Percentiles rank a stretch among this genome's conserved stretches.
Conservation (phyloP, 1,139 yeast genomes). For the Zygosaccharomyces pseudobailii region DNA sequence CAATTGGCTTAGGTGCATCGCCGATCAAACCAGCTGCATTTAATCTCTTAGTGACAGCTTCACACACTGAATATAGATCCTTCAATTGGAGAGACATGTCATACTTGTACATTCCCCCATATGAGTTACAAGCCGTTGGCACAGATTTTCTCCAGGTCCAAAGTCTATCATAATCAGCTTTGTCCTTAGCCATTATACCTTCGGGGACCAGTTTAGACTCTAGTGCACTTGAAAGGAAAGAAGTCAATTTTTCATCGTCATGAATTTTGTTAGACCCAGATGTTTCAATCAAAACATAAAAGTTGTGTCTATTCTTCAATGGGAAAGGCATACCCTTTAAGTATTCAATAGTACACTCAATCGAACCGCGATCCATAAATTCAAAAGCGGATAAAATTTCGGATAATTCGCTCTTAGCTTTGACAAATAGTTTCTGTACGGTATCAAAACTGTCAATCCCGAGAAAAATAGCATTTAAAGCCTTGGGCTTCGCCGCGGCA, state of each 20-base stretch:
- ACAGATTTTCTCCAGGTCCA: slow-evolving; percentile 96
- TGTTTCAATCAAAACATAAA: slow-evolving; percentile 87
- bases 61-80: slow-evolving; percentile 74
- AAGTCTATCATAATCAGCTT: slow-evolving; percentile 70
- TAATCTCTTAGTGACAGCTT: slow-evolving; percentile 60
- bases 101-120: slow-evolving; percentile 94
- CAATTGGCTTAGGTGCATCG: slow-evolving; percentile 61
- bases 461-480: slow-evolving; percentile 82
- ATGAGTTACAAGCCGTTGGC: slow-evolving; percentile 80
- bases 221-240: slow-evolving; percentile 78
- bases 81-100: slow-evolving; percentile 86
- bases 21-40: slow-evolving; percentile 56
- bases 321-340: slow-evolving; percentile 61
- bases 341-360: slow-evolving; percentile 54
- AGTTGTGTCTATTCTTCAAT: slow-evolving; percentile 74
- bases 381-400: slow-evolving; percentile 93
- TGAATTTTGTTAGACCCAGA: slow-evolving; percentile 88
- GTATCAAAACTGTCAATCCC: slow-evolving; percentile 78
- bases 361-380: slow-evolving; percentile 83
- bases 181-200: slow-evolving; percentile 95
- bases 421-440: slow-evolving; percentile 75
- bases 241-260: slow-evolving; percentile 71
- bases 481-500: slow-evolving; percentile 85
- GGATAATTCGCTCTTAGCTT: slow-evolving; percentile 71
- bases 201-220: slow-evolving; percentile 78